Evolutionary conservation across 2,329 filamentous ascomycete genomes (phyloP).

Genomic region (Furcasterigmium furcatum): DNA sequence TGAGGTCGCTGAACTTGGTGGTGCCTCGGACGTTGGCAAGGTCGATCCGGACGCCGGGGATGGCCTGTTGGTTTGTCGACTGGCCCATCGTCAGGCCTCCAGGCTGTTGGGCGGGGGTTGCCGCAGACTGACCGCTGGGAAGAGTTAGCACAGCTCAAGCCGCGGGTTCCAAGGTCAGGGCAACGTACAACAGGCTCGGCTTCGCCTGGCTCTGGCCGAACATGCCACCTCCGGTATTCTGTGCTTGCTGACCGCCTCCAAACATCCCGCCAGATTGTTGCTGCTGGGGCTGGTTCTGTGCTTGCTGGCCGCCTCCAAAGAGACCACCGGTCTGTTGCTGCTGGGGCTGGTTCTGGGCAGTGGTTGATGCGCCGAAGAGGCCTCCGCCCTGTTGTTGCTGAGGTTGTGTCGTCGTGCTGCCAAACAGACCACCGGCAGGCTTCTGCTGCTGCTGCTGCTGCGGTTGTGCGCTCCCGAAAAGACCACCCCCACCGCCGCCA

Average conservation of each 20-base stretch:
- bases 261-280: constrained; percentile 23
- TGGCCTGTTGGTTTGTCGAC: constrained; percentile 48
- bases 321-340: constrained; percentile 16
- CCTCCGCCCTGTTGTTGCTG: too few relatives aligned
- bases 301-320: constrained; percentile 17
- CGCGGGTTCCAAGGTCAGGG: background rate
- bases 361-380: constrained; percentile 22
- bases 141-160: background rate
- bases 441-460: constrained; percentile 13
- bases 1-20: constrained; percentile 87
- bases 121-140: constrained; percentile 4
- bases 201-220: constrained; percentile 29
- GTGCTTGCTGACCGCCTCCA: constrained; percentile 16
- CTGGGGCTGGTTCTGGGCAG: background rate
- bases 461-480: constrained; percentile 8
- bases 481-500: constrained; percentile 15
- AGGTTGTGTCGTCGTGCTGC: too few relatives aligned
- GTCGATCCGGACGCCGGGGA: constrained; percentile 76
- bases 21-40: constrained; percentile 76
- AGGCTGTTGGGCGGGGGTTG: constrained; percentile 8
- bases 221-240: constrained; percentile 14
- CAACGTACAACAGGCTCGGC: constrained; percentile 24
- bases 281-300: background rate
- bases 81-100: constrained; percentile 44
- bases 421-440: constrained; percentile 13